These are phyloP conservation scores for Chaetomium globosum DNA, from an alignment of 2,329 filamentous ascomycete genomes.

Conservation along the genomic window DNA sequence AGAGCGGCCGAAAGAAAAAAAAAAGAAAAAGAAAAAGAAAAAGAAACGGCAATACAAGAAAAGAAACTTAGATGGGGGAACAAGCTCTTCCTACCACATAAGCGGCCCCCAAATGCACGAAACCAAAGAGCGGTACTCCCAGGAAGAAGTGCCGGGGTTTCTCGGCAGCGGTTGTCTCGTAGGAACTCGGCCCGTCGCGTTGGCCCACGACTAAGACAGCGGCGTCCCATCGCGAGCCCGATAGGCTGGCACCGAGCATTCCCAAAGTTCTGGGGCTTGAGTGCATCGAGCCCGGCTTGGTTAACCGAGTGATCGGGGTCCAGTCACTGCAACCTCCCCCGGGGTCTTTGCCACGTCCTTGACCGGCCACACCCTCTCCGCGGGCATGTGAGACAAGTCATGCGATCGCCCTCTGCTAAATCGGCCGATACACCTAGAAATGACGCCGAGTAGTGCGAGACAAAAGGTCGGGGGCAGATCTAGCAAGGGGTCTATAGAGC, in stretches of 20 bases:
- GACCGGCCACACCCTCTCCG: not conserved
- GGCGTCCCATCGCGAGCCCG: not conserved
- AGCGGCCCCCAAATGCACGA: not conserved
- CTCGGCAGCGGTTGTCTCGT: not conserved
- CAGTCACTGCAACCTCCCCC: not conserved
- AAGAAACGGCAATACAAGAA: not conserved
- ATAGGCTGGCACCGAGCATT: not conserved
- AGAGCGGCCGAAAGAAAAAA: not conserved
- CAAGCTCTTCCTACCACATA: not conserved
- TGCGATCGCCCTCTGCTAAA: not conserved
- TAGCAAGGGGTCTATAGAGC: not conserved
- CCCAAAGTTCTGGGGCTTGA: not conserved
- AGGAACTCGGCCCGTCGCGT: not conserved
- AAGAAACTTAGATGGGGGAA: not conserved
- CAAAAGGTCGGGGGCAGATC: not conserved
- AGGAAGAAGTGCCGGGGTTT: not conserved
- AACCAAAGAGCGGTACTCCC: not conserved
- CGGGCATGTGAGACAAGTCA: conserved; percentile 2
- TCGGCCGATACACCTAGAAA: not conserved
- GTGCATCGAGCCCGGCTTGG: no score
- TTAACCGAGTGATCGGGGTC: not conserved
- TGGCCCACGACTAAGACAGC: not conserved
- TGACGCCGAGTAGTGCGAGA: not conserved
- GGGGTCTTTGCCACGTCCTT: not conserved
- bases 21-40: not conserved